Base-by-base conservation (phyloP, 2,329 filamentous ascomycete genomes). In the Alternaria brassicae region DNA sequence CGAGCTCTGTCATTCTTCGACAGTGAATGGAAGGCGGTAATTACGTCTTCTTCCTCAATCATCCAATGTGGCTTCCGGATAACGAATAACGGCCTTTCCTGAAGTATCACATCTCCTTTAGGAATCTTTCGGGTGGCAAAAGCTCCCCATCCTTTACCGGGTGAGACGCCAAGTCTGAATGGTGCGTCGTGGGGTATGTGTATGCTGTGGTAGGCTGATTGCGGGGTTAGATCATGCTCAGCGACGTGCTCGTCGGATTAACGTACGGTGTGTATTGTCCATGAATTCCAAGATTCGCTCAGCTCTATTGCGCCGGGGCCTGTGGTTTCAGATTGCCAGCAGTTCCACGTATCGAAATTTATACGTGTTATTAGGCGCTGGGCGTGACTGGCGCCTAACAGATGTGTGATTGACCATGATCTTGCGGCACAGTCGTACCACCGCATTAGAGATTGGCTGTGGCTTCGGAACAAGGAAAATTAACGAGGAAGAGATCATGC, bases 81-180 rank as follows among this genome's bases (percentile, higher is more conserved):
- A 28, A 50, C 19, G 59, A 62, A 62, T 40, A 62, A 41, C 15
- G 59, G 56, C 36, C 32, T 50, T 36, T 62, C 56, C 36, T 28
- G 42, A 15, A 62, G 42, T 9, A 62, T 59, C 17, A 17, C 15
- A 13, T 51, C 39, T 40, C 53, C 48, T 44, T 36, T 25, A 13
- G 45, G 4, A 21, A 63, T 58, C 2, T 52, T 37, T 42, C 41
- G 47, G 15, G 57, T 63, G 23, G 60, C 52, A 27, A 61, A 63
- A 17, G 44, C 48, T 19, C 57, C 60, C 40, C 53, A 63, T 52
- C 60, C 60, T 57, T 50, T 53, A 8, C 53, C 53, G 17, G 57
- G 41, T 25, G 57, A 50, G 19, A 58, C n/a, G 37, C 47, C 25
- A 7, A 60, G 39, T 15, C 30, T 47, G 30, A 61, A 51, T 10